Evolutionary conservation across 305 asterid species (phyloP), one percentile per base, ranked within the genome.

Genomic region (Fraxinus sp.): DNA sequence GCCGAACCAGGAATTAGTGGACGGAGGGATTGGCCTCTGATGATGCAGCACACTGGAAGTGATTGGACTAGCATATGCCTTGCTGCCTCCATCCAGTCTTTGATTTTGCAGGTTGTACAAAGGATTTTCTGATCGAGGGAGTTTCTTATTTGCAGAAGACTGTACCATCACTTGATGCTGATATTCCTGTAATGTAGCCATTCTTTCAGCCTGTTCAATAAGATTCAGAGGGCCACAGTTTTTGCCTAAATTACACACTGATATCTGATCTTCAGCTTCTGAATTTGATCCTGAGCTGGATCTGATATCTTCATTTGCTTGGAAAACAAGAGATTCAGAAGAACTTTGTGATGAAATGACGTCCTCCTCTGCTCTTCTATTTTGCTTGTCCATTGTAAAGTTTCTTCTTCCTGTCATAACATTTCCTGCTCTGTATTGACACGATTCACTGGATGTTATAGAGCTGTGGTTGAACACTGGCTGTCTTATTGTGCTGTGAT

Each of bases 251-350:
- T 88, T 86, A 88, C 87, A 89, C 71, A 83, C 87, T 75, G 77
- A 59, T 80, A 72, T 49, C 32, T 84, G 89, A 81, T 90, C 92
- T 84, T 96, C 97, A 6, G 89, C 87, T 81, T 91, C 98, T 85
- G 98, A 93, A 88, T 92, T 91, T 80, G 95, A 90, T 59, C 94
- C 98, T 80, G 97, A 90, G 90, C 96, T 92, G 86, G 94, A 92
- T 88, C 91, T 92, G 86, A 90, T 55, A 83, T 92, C 95, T 86
- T 93, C 95, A 79, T 85, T 82, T 70, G 91, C 90, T 88, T 94
- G 98, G 87, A 89, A 82, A 82, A 86, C 77, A 62, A 87, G 52
- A 80, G 99, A 93, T 76, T 91, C 97, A 18, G 97, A 91, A 81
- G 98, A 92, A 87, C 90, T 91, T 87, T 92, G 97, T 77, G 97